Evolutionary conservation across 305 asterid genomes (phyloP).

Genomic region (Stenogyne calaminthoides): DNA sequence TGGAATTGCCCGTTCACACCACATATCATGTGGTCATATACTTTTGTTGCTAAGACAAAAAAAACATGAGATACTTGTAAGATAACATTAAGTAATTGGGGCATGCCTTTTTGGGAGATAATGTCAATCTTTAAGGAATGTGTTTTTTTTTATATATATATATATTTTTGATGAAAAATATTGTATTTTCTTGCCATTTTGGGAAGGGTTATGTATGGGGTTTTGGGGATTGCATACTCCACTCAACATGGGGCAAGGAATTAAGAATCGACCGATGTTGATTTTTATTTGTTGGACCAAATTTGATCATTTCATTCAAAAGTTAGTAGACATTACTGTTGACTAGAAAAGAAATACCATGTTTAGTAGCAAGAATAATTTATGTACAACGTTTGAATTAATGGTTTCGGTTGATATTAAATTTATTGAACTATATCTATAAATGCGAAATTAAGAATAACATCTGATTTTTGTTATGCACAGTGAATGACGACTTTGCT

Average conservation of each 20-base stretch:
- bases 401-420: neutral
- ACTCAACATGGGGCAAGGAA: slow-evolving; percentile 2
- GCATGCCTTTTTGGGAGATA: slow-evolving; percentile 25
- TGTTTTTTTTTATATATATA: slow-evolving; percentile 7
- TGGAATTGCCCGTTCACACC: slow-evolving; percentile 5
- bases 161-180: neutral
- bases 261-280: neutral
- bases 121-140: slow-evolving; percentile 42
- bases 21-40: slow-evolving; percentile 35
- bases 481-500: neutral
- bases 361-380: neutral
- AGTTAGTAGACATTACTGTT: slow-evolving; percentile 3
- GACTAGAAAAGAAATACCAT: neutral
- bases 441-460: neutral
- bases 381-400: neutral
- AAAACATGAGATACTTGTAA: slow-evolving; percentile 40
- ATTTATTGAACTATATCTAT: neutral
- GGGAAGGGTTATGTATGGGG: slow-evolving; percentile 20
- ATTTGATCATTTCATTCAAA: neutral
- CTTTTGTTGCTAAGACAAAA: slow-evolving; percentile 39
- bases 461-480: neutral
- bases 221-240: neutral
- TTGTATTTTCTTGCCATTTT: slow-evolving; percentile 18
- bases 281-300: slow-evolving; percentile 5
- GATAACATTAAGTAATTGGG: slow-evolving; percentile 40